Base-by-base conservation (phyloP, 192 early-diverging fungal genomes). In the Backusella tarrabulga region DNA sequence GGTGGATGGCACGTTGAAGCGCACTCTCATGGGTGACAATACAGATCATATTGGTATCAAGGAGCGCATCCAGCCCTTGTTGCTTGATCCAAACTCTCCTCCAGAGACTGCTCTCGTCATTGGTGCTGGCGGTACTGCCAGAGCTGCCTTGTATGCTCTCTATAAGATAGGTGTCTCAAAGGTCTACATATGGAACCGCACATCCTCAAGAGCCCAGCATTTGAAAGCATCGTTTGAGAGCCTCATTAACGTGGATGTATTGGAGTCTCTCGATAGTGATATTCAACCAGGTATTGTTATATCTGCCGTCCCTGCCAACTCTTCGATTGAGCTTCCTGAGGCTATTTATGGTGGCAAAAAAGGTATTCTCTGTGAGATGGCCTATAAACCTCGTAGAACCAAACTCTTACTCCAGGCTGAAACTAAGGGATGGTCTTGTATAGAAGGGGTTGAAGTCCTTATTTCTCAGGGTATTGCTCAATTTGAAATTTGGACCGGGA, bases 41-140 rank as follows among this genome's bases (percentile, higher is more conserved):
- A 99, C 98, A 26, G 98, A 99, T 80, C 97, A 94, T 87, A 74
- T 97, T 17, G 98, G 98, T 41, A 98, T 99, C 52, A 85, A 85
- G 38, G 81, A 83, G 26, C 88, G 87, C 54, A 85, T 97, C 44
- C 79, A 87, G 68, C 84, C 81, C 8, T 79, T 86, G 17, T 74
- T 85, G 38, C 46, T 76, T 11, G 75, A 79, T 71, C 72, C 81
- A 67, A 76, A 46, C 7, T 44, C 68, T 32, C 74, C 78, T 42
- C 81, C 81, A 26, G 56, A 73, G 32, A 29, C 80, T 50, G 98
- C 93, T 12, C 85, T 96, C 40, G 93, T 99, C 0, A 87, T 99
- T 79, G 98, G 98, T 34, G 96, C 94, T 6, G 98, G 98, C 56
- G 98, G 98, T 8, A 99, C 98, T 1, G 88, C 95, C 1, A 87